These are phyloP conservation scores for Sporisorium reilianum DNA, from an alignment of 1,284 basidiomycete genomes.

Conservation along the genomic window DNA sequence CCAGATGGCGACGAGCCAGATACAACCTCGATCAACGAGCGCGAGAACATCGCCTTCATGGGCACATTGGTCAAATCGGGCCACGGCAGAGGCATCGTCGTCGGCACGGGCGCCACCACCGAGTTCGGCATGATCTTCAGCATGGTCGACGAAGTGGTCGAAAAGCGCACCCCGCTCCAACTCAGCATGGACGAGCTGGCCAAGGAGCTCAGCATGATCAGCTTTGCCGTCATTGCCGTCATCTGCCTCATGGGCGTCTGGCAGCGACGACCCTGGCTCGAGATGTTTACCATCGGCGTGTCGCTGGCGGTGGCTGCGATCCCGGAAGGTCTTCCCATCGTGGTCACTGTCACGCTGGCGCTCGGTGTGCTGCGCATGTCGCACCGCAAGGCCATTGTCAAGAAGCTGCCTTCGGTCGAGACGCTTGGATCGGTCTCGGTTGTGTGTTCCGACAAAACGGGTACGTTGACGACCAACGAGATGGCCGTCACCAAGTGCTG, in stretches of 20 bases:
- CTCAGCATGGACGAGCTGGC: slow-evolving; percentile 96
- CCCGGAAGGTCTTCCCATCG: slow-evolving; percentile 95
- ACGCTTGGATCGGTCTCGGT: slow-evolving; percentile 92
- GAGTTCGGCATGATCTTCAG: slow-evolving; percentile 97
- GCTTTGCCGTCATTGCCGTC: slow-evolving; percentile 90
- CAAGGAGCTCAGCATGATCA: slow-evolving; percentile 87
- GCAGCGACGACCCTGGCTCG: slow-evolving; percentile 89
- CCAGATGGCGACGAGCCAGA: not conserved
- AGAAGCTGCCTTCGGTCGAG: slow-evolving; percentile 94
- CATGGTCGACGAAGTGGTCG: slow-evolving; percentile 98
- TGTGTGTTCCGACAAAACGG: slow-evolving; percentile 97
- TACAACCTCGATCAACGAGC: slow-evolving; percentile 78
- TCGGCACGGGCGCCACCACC: slow-evolving; percentile 87
- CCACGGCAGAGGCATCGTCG: slow-evolving; percentile 85
- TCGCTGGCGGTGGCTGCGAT: slow-evolving; percentile 97
- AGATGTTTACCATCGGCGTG: slow-evolving; percentile 99
- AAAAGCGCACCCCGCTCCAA: slow-evolving; percentile 92
- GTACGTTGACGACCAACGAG: slow-evolving; percentile 94
- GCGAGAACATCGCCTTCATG: slow-evolving; percentile 93
- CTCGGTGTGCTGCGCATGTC: slow-evolving; percentile 94
- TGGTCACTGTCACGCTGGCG: slow-evolving; percentile 95
- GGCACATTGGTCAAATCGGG: slow-evolving; percentile 95
- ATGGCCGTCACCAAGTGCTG: slow-evolving; percentile 92
- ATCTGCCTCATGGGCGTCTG: slow-evolving; percentile 91
- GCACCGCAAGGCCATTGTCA: slow-evolving; percentile 93